phyloP scores from a whole-genome alignment of 257 asterid species.

The Solanum chiquidenum region DNA sequence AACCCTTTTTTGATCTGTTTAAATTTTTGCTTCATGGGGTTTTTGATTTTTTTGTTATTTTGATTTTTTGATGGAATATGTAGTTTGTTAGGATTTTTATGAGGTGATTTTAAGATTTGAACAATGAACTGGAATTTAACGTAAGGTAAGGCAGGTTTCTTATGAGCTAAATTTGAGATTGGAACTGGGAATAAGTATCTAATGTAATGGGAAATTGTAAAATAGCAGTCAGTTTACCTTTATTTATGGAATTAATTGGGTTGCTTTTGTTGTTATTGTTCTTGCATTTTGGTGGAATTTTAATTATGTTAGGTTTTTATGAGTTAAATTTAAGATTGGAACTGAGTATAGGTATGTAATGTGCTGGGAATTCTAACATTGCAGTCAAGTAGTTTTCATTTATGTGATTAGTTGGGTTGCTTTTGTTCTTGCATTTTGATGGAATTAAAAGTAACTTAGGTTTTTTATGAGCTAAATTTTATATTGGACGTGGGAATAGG shows the following conservation, averaged over 20 bases:
- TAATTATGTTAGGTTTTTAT: background rate
- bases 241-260: too few relatives aligned
- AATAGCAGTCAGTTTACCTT: too few relatives aligned
- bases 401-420: too few relatives aligned
- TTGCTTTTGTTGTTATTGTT: too few relatives aligned
- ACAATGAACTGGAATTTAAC: background rate
- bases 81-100: too few relatives aligned
- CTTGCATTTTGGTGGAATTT: background rate
- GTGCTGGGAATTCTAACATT: background rate
- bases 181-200: background rate
- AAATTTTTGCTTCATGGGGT: too few relatives aligned
- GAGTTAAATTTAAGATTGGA: background rate
- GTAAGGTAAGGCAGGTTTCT: too few relatives aligned
- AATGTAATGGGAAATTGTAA: too few relatives aligned
- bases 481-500: background rate
- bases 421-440: background rate
- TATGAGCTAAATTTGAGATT: background rate
- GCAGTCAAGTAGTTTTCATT: background rate
- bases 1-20: too few relatives aligned
- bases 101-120: background rate
- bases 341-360: background rate
- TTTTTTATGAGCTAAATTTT: background rate
- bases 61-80: too few relatives aligned
- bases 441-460: background rate
- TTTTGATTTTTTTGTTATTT: too few relatives aligned